phyloP scores from a whole-genome alignment of 768 basidiomycete genomes.

The Auriscalpium microsporum region DNA sequence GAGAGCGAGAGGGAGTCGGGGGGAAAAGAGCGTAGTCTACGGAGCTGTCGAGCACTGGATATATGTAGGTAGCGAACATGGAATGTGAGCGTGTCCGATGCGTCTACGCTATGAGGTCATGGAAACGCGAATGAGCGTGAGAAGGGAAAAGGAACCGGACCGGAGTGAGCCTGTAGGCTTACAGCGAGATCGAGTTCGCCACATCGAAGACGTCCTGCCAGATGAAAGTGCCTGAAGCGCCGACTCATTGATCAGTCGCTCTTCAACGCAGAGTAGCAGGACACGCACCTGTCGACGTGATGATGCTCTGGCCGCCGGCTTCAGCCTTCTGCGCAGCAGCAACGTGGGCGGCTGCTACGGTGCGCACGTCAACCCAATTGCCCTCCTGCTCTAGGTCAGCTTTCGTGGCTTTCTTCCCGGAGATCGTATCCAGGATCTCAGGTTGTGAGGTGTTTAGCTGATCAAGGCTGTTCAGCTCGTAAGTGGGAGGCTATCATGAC shows the following conservation, averaged over 20 bases:
- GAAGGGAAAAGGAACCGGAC: too few species aligned
- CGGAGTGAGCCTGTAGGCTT: too few species aligned
- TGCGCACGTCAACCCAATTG: not conserved
- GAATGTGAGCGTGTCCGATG: too few species aligned
- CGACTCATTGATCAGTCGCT: too few species aligned
- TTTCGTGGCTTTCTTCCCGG: not conserved
- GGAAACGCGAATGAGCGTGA: too few species aligned
- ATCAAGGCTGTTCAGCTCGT: not conserved
- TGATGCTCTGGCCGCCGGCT: slow-evolving; percentile 4
- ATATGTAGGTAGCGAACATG: too few species aligned
- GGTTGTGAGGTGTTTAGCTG: not conserved
- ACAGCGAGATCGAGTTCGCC: not conserved
- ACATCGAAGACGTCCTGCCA: slow-evolving; percentile 5
- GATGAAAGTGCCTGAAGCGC: not conserved
- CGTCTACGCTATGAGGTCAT: too few species aligned
- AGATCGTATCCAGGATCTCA: not conserved
- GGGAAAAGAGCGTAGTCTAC: too few species aligned
- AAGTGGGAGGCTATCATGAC: not conserved
- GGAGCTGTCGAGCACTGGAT: too few species aligned
- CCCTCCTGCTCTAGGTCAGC: not conserved
- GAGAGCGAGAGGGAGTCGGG: too few species aligned
- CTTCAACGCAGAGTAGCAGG: not conserved
- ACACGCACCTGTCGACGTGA: not conserved
- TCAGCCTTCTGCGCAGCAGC: not conserved
- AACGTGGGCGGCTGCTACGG: not conserved